Evolutionary conservation across 768 basidiomycete genomes (phyloP), one percentile per base, ranked within the genome.

Genomic region (Tubosaeta brunneosetosa): DNA sequence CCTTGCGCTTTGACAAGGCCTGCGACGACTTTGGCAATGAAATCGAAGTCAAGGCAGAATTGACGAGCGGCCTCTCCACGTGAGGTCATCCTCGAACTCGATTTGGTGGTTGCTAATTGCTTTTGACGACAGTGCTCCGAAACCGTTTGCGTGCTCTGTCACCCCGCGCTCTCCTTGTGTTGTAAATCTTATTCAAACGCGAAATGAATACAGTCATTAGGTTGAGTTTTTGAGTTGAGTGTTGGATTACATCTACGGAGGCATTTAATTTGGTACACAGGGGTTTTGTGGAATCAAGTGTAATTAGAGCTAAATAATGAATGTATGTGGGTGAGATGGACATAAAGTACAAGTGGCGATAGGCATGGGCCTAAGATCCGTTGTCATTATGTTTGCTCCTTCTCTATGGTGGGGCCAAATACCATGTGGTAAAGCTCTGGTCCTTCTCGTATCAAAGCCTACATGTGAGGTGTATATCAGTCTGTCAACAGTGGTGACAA

Each of bases 391-490:
- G 3, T 41, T 3, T 17, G 2, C 37, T 59, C 53, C 16, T 60
- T 55, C 41, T 55, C 57, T 27, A 55, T 52, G 16, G 62, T 47
- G 4, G 29, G 48, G 29, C 65, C 66, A 29, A 68, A 57, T 36
- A 49, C 33, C 75, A 83, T 81, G 29, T 79, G 76, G 79, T 84
- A 86, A 29, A 89, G 74, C 64, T 90, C 88, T 0, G 88, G 88
- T 7, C 85, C 86, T 52, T 90, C 88, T 31, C 86, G 81, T 58
- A 89, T 85, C 38, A 91, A 74, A 13, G 84, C 85, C 86, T 89
- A 49, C 22, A 48, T 46, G 13, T 31, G 22, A 43, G 22, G 22
- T 45, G 53, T n/a, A 44, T 31, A 51, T 43, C 52, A 26, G 33
- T 19, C 16, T 7, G 19, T 14, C 7, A 27, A 44, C 3, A 2